Evolutionary conservation across 306 rosid species (phyloP).

Genomic region (Benincasa hispida): DNA sequence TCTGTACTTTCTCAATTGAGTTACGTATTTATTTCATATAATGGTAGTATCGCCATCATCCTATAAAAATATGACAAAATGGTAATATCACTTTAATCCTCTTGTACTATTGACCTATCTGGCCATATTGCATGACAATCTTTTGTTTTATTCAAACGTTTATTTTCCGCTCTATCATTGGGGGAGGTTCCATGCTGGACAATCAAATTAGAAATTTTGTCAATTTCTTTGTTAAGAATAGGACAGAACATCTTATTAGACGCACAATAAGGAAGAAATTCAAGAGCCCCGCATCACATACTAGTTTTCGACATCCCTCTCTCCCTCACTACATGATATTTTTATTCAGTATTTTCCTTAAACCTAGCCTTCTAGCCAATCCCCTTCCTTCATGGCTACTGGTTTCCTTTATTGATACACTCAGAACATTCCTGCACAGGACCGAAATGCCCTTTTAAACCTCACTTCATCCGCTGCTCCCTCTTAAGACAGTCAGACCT

Average conservation of each 20-base stretch:
- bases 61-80: not conserved
- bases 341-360: not conserved
- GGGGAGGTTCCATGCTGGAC: not conserved
- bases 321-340: not conserved
- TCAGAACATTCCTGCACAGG: not conserved
- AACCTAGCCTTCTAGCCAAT: not conserved
- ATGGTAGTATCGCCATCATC: not conserved
- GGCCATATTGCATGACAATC: not conserved
- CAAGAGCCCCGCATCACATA: not conserved
- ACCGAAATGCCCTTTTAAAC: not conserved
- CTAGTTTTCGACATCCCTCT: not conserved
- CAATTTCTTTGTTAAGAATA: not conserved
- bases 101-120: not conserved
- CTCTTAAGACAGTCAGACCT: not conserved
- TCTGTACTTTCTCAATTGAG: conserved; percentile 13
- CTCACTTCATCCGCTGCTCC: not conserved
- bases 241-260: not conserved
- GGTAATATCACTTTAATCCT: not conserved
- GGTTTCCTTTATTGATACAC: not conserved
- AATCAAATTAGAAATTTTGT: not conserved
- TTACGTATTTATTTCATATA: not conserved
- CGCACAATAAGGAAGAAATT: not conserved
- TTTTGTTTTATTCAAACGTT: not conserved
- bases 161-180: not conserved
- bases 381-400: not conserved